phyloP scores from a whole-genome alignment of 345 rosid genomes.

The Eucalyptus melliodora region DNA sequence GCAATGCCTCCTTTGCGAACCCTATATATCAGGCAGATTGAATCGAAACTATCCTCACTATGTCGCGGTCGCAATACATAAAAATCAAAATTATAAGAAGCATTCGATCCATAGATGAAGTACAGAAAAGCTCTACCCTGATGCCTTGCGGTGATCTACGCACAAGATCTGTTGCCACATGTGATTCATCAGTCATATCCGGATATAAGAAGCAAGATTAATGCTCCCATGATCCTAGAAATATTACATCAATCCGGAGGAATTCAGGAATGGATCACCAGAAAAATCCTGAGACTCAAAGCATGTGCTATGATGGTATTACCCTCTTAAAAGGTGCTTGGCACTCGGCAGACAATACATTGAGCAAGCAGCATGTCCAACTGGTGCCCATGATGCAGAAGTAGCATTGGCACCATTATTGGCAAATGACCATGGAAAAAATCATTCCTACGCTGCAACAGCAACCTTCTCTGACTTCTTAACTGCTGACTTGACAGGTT shows the following conservation, averaged over 20 bases:
- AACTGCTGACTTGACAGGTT: constrained; percentile 17
- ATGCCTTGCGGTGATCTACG: neutral
- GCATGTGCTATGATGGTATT: neutral
- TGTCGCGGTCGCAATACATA: neutral
- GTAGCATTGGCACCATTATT: neutral
- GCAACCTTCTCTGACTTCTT: constrained; percentile 41
- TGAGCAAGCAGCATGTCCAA: neutral
- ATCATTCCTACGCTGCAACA: constrained; percentile 29
- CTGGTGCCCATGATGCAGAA: neutral
- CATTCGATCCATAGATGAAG: neutral
- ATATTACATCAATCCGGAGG: neutral
- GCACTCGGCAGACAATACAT: neutral
- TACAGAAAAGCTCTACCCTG: neutral
- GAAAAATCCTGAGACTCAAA: neutral
- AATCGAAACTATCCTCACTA: neutral
- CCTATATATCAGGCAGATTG: neutral
- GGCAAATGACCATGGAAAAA: neutral
- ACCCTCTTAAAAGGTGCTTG: neutral
- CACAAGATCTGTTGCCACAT: neutral
- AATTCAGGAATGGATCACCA: neutral
- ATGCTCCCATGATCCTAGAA: neutral
- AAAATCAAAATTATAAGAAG: neutral
- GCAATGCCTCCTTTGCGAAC: neutral
- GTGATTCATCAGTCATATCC: neutral
- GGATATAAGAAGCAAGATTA: neutral